Evolutionary conservation across 1,284 basidiomycete genomes (phyloP).

Genomic region (Papiliotrema terrestris): DNA sequence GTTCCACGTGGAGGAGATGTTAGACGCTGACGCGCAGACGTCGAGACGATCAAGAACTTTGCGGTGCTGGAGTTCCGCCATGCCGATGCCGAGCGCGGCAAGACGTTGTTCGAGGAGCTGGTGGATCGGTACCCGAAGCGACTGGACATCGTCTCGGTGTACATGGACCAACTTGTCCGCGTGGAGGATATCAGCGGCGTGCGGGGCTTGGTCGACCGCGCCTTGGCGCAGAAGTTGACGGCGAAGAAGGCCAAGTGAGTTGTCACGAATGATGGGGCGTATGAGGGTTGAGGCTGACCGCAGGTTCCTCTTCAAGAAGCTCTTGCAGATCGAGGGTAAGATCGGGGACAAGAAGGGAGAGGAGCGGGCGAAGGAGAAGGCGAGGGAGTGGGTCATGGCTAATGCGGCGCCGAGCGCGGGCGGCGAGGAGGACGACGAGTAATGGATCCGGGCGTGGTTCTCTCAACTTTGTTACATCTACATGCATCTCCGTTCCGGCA

Average conservation of each 20-base stretch:
- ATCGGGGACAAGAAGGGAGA: slow-evolving; percentile 84
- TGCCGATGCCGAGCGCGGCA: slow-evolving; percentile 89
- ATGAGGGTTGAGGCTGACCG: slow-evolving; percentile 2
- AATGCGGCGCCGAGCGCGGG: slow-evolving; percentile 25
- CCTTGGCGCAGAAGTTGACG: slow-evolving; percentile 79
- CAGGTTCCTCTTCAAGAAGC: slow-evolving; percentile 94
- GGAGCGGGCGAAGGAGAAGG: slow-evolving; percentile 76
- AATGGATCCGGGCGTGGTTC: slow-evolving; percentile 4
- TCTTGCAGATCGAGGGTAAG: slow-evolving; percentile 82
- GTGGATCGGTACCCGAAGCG: slow-evolving; percentile 90
- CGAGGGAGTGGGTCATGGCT: slow-evolving; percentile 67
- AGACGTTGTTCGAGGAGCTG: slow-evolving; percentile 95
- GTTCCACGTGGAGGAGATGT: too few relatives aligned
- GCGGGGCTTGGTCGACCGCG: slow-evolving; percentile 79
- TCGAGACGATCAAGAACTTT: slow-evolving; percentile 91
- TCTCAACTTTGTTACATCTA: not conserved
- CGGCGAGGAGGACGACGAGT: slow-evolving; percentile 14
- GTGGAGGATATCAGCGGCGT: slow-evolving; percentile 72
- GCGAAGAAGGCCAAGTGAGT: slow-evolving; percentile 89
- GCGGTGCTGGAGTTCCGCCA: slow-evolving; percentile 93
- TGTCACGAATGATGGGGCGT: slow-evolving; percentile 6
- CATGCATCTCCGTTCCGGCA: not conserved
- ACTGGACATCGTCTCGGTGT: slow-evolving; percentile 93
- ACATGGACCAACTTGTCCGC: slow-evolving; percentile 90
- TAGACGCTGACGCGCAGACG: slow-evolving; percentile 57